These are phyloP conservation scores for Vanilla planifolia DNA, from an alignment of 106 monocot genomes.

Conservation along the genomic window DNA sequence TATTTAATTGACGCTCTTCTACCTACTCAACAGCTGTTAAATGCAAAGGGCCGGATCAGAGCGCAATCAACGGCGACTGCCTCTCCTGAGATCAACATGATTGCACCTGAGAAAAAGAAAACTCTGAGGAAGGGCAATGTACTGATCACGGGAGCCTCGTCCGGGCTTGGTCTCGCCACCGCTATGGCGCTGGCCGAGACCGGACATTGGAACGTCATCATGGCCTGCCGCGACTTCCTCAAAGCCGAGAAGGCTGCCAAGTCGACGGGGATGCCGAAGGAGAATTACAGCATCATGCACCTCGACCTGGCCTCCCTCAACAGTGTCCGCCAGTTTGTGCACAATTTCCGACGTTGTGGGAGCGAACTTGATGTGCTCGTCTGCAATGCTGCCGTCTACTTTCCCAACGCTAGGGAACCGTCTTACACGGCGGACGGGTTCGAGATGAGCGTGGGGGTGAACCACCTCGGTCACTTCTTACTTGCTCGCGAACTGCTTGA, in stretches of 20 bases:
- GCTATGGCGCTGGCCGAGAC: slow-evolving; percentile 84
- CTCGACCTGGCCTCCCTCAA: slow-evolving; percentile 91
- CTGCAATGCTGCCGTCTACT: slow-evolving; percentile 91
- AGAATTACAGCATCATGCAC: slow-evolving; percentile 78
- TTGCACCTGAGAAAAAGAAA: slow-evolving; percentile 52
- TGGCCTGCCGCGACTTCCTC: slow-evolving; percentile 98
- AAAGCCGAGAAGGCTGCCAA: slow-evolving; percentile 87
- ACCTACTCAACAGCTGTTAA: slow-evolving; percentile 17
- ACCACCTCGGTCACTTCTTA: slow-evolving; percentile 88
- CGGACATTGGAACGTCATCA: slow-evolving; percentile 83
- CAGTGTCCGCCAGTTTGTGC: slow-evolving; percentile 80
- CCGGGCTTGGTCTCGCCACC: slow-evolving; percentile 86
- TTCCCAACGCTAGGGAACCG: slow-evolving; percentile 71
- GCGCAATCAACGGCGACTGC: slow-evolving; percentile 48
- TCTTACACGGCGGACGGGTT: slow-evolving; percentile 91
- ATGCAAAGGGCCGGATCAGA: slow-evolving; percentile 23
- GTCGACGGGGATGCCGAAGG: slow-evolving; percentile 79
- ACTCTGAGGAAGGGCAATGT: slow-evolving; percentile 75
- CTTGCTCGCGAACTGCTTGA: slow-evolving; percentile 66
- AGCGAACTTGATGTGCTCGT: slow-evolving; percentile 73
- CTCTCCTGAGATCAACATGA: slow-evolving; percentile 34
- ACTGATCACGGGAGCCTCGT: slow-evolving; percentile 83
- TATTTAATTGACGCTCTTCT: background rate
- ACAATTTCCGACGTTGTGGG: slow-evolving; percentile 40
- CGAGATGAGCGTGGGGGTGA: slow-evolving; percentile 92